phyloP scores from a whole-genome alignment of 345 rosid genomes.

The Anacardium occidentale region DNA sequence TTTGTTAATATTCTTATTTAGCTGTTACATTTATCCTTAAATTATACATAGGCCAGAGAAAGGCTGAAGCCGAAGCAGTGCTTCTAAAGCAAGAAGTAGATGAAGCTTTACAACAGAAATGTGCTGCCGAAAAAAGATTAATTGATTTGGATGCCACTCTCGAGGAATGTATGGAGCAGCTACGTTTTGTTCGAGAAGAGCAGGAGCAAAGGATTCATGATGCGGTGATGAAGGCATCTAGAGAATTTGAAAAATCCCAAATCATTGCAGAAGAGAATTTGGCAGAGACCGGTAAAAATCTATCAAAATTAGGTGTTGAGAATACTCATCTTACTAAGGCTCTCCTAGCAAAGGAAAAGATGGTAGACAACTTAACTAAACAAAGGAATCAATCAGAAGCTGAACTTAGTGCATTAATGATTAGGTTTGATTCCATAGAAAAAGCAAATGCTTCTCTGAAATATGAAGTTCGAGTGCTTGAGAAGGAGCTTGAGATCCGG shows the following conservation, averaged over 20 bases:
- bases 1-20: constrained; percentile 6
- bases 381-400: constrained; percentile 53
- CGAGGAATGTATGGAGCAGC: constrained; percentile 82
- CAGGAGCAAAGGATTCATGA: constrained; percentile 81
- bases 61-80: constrained; percentile 54
- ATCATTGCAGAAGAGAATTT: constrained; percentile 47
- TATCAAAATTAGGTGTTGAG: constrained; percentile 53
- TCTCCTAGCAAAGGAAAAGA: constrained; percentile 56
- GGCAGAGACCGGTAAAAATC: constrained; percentile 49
- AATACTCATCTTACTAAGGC: constrained; percentile 55
- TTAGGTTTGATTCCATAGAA: constrained; percentile 63
- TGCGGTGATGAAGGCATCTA: constrained; percentile 62
- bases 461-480: constrained; percentile 77
- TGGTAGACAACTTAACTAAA: constrained; percentile 55
- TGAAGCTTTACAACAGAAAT: constrained; percentile 55
- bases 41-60: constrained; percentile 52
- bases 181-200: constrained; percentile 71
- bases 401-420: constrained; percentile 52
- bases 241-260: constrained; percentile 51
- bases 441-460: constrained; percentile 69
- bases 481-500: constrained; percentile 90
- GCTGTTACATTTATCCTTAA: constrained; percentile 7
- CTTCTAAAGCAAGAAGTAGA: constrained; percentile 56
- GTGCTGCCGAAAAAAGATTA: constrained; percentile 49
- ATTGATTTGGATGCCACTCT: constrained; percentile 65